phyloP scores from a whole-genome alignment of 768 basidiomycete genomes.

The Phaffia tasmanica region DNA sequence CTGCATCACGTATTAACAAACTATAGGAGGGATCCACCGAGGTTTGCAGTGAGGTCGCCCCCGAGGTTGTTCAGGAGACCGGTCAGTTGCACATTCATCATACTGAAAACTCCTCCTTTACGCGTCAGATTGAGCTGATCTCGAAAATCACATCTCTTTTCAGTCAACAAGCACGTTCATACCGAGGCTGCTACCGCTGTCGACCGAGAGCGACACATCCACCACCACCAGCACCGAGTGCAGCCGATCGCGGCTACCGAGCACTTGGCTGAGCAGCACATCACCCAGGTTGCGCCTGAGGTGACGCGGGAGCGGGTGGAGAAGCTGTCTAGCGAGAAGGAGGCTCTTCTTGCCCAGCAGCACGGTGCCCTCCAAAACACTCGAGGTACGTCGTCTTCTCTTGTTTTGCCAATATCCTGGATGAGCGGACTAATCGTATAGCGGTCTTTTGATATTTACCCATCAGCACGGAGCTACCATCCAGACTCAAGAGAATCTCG shows the following conservation, averaged over 20 bases:
- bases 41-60: constrained; percentile 38
- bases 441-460: too few species aligned
- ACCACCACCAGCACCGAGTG: constrained; percentile 37
- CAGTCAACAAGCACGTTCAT: constrained; percentile 32
- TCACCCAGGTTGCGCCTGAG: constrained; percentile 33
- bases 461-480: constrained; percentile 29
- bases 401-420: too few species aligned
- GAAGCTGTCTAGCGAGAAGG: constrained; percentile 37
- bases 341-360: constrained; percentile 29
- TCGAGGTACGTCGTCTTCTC: not conserved
- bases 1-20: too few species aligned
- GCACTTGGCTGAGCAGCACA: constrained; percentile 34
- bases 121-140: too few species aligned
- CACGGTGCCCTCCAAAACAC: constrained; percentile 33
- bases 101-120: too few species aligned
- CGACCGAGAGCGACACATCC: constrained; percentile 39
- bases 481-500: constrained; percentile 31
- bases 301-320: constrained; percentile 35
- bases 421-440: too few species aligned
- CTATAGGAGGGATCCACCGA: constrained; percentile 34
- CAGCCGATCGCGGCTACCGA: constrained; percentile 35
- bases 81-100: too few species aligned
- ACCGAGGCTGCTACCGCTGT: constrained; percentile 36
- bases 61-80: constrained; percentile 30
- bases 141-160: too few species aligned